Conservation (phyloP, 2,329 filamentous ascomycete genomes). For the Aciculosporium take region DNA sequence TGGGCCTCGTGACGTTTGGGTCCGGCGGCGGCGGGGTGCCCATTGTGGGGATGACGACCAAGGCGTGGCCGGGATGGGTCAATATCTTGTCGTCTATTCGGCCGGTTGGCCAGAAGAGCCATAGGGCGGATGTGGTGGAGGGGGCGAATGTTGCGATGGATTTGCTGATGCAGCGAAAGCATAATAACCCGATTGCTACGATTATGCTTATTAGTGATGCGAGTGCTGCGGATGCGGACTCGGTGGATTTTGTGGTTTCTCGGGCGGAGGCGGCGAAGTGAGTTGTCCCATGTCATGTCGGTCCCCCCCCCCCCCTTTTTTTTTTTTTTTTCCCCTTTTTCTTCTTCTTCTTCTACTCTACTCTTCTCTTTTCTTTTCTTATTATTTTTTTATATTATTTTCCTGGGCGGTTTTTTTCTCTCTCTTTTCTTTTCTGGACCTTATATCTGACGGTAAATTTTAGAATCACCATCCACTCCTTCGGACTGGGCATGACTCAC, state of each 20-base stretch:
- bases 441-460: not conserved
- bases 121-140: slow-evolving; percentile 91
- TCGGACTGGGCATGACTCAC: slow-evolving; percentile 89
- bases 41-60: slow-evolving; percentile 95
- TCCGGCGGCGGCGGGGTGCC: slow-evolving; percentile 87
- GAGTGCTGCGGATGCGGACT: slow-evolving; percentile 83
- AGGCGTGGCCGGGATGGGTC: slow-evolving; percentile 83
- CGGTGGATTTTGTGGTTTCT: slow-evolving; percentile 94
- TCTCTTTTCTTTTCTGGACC: not conserved
- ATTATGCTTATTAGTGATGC: slow-evolving; percentile 97
- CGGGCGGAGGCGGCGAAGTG: slow-evolving; percentile 93
- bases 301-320: not conserved
- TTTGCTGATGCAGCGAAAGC: slow-evolving; percentile 91
- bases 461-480: slow-evolving; percentile 92
- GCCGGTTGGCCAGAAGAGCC: slow-evolving; percentile 90
- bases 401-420: too few species aligned
- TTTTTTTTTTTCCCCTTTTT: not conserved
- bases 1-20: slow-evolving; percentile 95
- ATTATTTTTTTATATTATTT: not conserved
- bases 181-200: slow-evolving; percentile 85
- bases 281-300: slow-evolving; percentile 27
- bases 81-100: slow-evolving; percentile 77
- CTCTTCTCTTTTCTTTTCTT: not conserved
- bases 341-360: not conserved
- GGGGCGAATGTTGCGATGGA: slow-evolving; percentile 98